These are phyloP conservation scores for Vigna mungo DNA, from an alignment of 306 rosid species.

Conservation along the genomic window DNA sequence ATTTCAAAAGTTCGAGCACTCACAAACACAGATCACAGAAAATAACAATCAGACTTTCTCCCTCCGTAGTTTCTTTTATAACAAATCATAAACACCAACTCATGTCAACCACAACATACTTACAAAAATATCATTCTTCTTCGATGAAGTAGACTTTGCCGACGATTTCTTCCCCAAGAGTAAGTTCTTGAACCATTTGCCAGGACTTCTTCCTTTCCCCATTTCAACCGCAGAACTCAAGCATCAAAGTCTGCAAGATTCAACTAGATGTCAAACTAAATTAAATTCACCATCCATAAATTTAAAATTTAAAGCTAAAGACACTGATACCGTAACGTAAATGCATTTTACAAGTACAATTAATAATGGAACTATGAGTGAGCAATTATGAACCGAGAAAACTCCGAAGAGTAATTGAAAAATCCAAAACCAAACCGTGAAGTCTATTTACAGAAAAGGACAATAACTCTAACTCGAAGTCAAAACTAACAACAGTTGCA, in stretches of 20 bases:
- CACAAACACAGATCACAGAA: background rate
- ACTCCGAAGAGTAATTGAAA: slow-evolving; percentile 8
- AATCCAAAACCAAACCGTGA: slow-evolving; percentile 19
- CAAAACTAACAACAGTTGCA: slow-evolving; percentile 31
- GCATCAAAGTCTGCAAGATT: slow-evolving; percentile 49
- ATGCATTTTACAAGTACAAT: background rate
- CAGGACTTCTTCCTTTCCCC: slow-evolving; percentile 94
- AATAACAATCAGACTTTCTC: slow-evolving; percentile 19
- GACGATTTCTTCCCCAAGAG: slow-evolving; percentile 82
- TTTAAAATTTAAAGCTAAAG: background rate
- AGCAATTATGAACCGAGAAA: slow-evolving; percentile 8
- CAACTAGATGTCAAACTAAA: slow-evolving; percentile 5
- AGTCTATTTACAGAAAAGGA: slow-evolving; percentile 25
- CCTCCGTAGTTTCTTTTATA: background rate
- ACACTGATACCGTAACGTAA: background rate
- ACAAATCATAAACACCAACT: slow-evolving; percentile 27
- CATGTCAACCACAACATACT: slow-evolving; percentile 33
- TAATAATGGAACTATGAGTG: slow-evolving; percentile 15
- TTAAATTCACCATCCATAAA: slow-evolving; percentile 8
- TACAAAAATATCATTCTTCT: slow-evolving; percentile 51
- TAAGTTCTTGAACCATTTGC: slow-evolving; percentile 85
- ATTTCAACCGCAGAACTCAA: slow-evolving; percentile 50
- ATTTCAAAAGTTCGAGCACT: slow-evolving; percentile 7
- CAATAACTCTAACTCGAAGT: slow-evolving; percentile 29
- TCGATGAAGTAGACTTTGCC: slow-evolving; percentile 66